Conservation (phyloP, 305 asterid genomes). For the Fraxinus ornus region DNA sequence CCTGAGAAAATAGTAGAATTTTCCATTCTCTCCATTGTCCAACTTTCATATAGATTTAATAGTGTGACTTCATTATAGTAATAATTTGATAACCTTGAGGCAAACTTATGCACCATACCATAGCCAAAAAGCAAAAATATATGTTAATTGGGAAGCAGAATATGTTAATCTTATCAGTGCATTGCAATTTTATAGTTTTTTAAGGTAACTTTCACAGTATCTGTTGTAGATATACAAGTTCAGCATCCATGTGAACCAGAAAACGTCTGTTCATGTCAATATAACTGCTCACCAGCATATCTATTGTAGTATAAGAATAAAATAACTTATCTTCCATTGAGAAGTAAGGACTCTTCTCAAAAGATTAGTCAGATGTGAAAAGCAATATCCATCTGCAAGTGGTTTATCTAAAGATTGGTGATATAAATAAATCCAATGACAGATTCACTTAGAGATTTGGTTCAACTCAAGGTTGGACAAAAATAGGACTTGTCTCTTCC, state of each 20-base stretch:
- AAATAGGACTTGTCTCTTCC: background rate
- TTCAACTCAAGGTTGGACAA: background rate
- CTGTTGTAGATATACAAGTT: background rate
- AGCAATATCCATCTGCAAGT: background rate
- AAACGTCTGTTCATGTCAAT: background rate
- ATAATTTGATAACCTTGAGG: background rate
- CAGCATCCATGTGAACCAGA: background rate
- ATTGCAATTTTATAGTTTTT: background rate
- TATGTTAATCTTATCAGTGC: background rate
- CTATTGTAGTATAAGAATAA: background rate
- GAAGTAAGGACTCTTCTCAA: background rate
- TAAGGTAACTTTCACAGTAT: background rate
- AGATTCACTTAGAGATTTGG: background rate
- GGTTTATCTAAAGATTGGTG: background rate
- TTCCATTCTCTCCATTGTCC: background rate
- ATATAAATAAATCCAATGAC: background rate
- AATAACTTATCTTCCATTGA: background rate
- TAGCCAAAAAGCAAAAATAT: background rate
- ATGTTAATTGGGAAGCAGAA: background rate
- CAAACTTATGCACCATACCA: background rate
- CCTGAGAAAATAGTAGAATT: conserved; percentile 40
- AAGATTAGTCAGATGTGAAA: background rate
- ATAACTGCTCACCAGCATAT: background rate
- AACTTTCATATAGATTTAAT: background rate
- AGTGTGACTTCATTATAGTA: background rate